These are phyloP conservation scores for Euphrasia confusa DNA, from an alignment of 257 asterid genomes.

Conservation along the genomic window DNA sequence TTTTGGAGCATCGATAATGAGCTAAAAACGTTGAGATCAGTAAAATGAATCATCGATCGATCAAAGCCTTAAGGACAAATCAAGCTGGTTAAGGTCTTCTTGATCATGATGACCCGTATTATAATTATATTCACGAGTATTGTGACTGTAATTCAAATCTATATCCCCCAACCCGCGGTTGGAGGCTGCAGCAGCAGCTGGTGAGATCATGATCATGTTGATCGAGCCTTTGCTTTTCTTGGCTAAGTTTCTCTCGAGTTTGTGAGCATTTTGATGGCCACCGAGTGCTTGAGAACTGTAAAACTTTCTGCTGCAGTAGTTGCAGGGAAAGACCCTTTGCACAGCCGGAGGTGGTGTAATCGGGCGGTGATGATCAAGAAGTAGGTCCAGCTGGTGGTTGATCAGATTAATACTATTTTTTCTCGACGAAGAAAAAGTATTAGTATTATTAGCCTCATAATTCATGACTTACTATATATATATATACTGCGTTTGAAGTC, in stretches of 20 bases:
- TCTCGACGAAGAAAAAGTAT: too few relatives aligned
- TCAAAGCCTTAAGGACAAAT: slow-evolving; percentile 30
- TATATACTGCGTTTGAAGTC: too few relatives aligned
- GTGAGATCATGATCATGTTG: slow-evolving; percentile 20
- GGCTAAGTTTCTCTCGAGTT: slow-evolving; percentile 72
- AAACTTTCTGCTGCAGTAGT: slow-evolving; percentile 69
- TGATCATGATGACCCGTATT: not conserved
- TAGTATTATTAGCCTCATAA: too few relatives aligned
- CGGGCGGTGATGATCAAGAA: not conserved
- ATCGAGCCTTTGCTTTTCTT: slow-evolving; percentile 52
- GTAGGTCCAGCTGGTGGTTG: too few relatives aligned
- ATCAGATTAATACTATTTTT: too few relatives aligned
- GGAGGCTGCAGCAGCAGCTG: slow-evolving; percentile 22
- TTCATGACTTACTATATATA: too few relatives aligned
- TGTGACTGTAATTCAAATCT: slow-evolving; percentile 28
- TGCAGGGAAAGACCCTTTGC: slow-evolving; percentile 50
- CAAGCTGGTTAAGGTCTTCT: slow-evolving; percentile 21
- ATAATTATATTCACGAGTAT: slow-evolving; percentile 10
- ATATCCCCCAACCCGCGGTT: slow-evolving; percentile 21
- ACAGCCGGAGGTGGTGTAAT: not conserved
- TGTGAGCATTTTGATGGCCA: slow-evolving; percentile 92
- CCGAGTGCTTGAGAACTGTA: slow-evolving; percentile 88
- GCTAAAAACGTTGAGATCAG: too few relatives aligned
- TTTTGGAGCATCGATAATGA: too few relatives aligned
- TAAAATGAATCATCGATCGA: too few relatives aligned